These are phyloP conservation scores for Paspalum vaginatum DNA, from an alignment of 176 grass and related monocot species.

Conservation along the genomic window DNA sequence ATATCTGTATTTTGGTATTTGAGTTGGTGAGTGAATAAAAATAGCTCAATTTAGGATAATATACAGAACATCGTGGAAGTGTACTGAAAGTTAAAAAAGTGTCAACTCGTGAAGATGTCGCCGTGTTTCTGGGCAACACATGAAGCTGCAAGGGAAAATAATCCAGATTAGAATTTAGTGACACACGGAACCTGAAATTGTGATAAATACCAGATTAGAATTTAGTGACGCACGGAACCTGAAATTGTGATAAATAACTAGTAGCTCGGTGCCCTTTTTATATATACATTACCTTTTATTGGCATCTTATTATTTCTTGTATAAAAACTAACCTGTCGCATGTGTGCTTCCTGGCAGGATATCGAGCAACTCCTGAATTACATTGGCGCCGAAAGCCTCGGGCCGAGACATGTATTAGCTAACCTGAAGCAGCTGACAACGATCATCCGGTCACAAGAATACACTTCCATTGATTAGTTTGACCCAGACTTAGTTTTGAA, in stretches of 20 bases:
- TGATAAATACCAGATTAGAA: background rate
- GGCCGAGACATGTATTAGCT: conserved; percentile 86
- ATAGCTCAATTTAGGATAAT: no score
- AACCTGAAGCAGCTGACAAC: conserved; percentile 86
- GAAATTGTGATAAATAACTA: background rate
- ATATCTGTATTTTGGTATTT: background rate
- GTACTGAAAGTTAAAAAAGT: background rate
- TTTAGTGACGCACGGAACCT: no score
- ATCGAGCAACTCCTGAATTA: conserved; percentile 92
- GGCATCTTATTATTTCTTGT: background rate
- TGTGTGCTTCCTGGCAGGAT: conserved; percentile 45
- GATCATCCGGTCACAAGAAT: conserved; percentile 73
- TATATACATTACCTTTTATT: background rate
- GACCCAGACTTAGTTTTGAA: conserved; percentile 28
- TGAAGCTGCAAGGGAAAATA: background rate
- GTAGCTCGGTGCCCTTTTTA: background rate
- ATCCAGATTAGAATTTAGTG: background rate
- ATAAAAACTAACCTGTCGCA: background rate
- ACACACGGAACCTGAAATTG: no score
- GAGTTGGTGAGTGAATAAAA: background rate
- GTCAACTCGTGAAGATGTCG: background rate
- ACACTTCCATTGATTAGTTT: conserved; percentile 43
- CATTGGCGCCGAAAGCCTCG: conserved; percentile 80
- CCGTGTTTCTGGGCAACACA: background rate
- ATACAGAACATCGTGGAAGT: background rate